Evolutionary conservation across 148 eudicot genomes (phyloP).

Genomic region (Heliamphora exappendiculata): DNA sequence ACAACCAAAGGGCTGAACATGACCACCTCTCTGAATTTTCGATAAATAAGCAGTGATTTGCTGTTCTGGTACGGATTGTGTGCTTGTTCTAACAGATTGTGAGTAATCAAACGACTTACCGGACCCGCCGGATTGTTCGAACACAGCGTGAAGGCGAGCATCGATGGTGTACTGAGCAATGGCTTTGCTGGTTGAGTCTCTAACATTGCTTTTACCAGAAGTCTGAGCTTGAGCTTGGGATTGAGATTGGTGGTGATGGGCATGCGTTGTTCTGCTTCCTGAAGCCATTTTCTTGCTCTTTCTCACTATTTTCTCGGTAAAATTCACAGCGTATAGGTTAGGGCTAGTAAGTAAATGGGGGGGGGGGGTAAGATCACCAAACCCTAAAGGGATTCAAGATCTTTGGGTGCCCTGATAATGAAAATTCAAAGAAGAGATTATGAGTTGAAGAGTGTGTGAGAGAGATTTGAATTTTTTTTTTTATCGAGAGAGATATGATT

Average conservation of each 20-base stretch:
- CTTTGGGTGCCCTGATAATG: background rate
- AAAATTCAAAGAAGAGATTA: background rate
- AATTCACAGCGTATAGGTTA: background rate
- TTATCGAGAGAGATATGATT: no score
- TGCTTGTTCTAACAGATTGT: slow-evolving; percentile 42
- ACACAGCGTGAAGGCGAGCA: slow-evolving; percentile 76
- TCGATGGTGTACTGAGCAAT: slow-evolving; percentile 68
- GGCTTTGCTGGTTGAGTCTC: slow-evolving; percentile 54
- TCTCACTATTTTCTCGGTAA: background rate
- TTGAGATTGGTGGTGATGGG: slow-evolving; percentile 12
- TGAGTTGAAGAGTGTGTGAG: background rate
- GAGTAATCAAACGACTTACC: slow-evolving; percentile 84
- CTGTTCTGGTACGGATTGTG: slow-evolving; percentile 51
- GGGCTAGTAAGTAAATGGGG: background rate
- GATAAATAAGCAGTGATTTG: slow-evolving; percentile 78
- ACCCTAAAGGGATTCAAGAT: background rate
- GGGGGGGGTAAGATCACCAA: background rate
- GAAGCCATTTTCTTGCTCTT: slow-evolving; percentile 26
- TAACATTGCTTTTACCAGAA: slow-evolving; percentile 18
- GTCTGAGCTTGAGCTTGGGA: slow-evolving; percentile 18
- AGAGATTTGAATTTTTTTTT: background rate
- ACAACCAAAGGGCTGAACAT: slow-evolving; percentile 85
- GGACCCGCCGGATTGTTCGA: slow-evolving; percentile 63
- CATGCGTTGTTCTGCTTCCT: slow-evolving; percentile 27
- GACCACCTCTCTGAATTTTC: slow-evolving; percentile 79